Percentiles rank a stretch among this genome's conserved stretches.
These are phyloP conservation scores for Euphorbia tirucalli DNA, from an alignment of 345 rosid species.

Conservation along the genomic window DNA sequence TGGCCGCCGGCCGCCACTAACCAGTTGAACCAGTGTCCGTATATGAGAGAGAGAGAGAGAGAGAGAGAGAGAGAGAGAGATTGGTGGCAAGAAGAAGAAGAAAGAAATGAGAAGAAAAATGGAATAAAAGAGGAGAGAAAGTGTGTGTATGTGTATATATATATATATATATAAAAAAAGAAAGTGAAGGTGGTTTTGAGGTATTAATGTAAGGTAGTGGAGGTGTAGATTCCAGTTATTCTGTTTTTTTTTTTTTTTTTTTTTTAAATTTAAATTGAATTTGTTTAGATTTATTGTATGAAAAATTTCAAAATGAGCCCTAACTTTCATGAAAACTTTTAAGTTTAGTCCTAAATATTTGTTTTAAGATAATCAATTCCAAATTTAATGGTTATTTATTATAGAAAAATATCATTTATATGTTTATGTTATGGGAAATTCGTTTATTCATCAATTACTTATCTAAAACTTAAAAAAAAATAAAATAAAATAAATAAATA, in stretches of 20 bases:
- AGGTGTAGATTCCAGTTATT: conserved; percentile 39
- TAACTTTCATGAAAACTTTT: too few relatives aligned
- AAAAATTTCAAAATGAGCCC: too few relatives aligned
- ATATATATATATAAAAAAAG: neutral
- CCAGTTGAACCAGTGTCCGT: neutral
- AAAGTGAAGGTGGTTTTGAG: conserved; percentile 24
- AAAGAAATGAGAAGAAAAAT: conserved; percentile 8
- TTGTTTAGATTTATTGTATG: neutral
- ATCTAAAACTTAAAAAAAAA: too few relatives aligned
- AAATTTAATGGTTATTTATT: too few relatives aligned
- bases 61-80: neutral
- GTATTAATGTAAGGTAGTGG: conserved; percentile 18
- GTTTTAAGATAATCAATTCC: too few relatives aligned
- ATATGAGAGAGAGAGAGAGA: too few relatives aligned
- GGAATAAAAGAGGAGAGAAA: conserved; percentile 8
- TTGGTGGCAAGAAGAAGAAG: conserved; percentile 12
- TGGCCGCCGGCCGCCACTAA: conserved; percentile 6
- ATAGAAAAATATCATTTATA: too few relatives aligned
- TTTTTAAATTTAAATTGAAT: neutral
- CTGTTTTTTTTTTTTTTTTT: conserved; percentile 15
- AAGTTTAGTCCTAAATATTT: too few relatives aligned
- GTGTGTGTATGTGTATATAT: conserved; percentile 21
- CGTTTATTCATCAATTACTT: too few relatives aligned
- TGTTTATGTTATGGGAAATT: too few relatives aligned
- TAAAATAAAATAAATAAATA: too few relatives aligned